Evolutionary conservation across 176 grass and related monocot genomes (phyloP).

Genomic region (Eleusine coracana): DNA sequence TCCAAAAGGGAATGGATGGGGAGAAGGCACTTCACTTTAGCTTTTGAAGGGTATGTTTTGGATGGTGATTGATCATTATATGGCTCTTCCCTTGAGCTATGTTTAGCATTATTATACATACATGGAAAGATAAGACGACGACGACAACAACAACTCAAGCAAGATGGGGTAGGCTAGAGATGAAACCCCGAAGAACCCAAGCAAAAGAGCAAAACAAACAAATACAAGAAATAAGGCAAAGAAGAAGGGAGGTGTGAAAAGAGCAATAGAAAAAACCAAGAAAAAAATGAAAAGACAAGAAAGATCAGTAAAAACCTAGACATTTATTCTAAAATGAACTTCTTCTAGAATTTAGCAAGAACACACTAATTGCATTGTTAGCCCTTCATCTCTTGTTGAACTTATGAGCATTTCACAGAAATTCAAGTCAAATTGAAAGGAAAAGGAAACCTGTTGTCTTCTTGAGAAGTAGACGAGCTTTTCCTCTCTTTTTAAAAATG

Average conservation of each 20-base stretch:
- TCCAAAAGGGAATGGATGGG: constrained; percentile 99
- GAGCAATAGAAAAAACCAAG: too few relatives aligned
- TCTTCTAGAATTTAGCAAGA: background rate
- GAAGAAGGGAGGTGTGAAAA: too few relatives aligned
- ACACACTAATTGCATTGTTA: background rate
- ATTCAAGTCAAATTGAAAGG: constrained; percentile 3
- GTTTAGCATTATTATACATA: background rate
- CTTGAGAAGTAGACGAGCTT: background rate
- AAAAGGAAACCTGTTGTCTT: background rate
- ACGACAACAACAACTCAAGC: too few relatives aligned
- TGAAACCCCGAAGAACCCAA: too few relatives aligned
- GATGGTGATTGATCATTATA: constrained; percentile 31
- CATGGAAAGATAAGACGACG: background rate
- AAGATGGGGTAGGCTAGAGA: too few relatives aligned
- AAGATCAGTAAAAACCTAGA: constrained; percentile 24
- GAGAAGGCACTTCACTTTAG: constrained; percentile 78
- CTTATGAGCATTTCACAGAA: constrained; percentile 18
- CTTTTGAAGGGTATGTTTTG: constrained; percentile 76
- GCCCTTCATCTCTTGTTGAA: background rate
- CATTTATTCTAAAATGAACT: background rate
- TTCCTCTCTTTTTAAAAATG: constrained; percentile 6
- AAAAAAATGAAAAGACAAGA: background rate
- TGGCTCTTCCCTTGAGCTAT: constrained; percentile 20
- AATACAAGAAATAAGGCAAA: too few relatives aligned
- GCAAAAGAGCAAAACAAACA: too few relatives aligned